Evolutionary conservation across 169 alveolate genomes (phyloP).

Genomic region (Amoebophrya sp.): DNA sequence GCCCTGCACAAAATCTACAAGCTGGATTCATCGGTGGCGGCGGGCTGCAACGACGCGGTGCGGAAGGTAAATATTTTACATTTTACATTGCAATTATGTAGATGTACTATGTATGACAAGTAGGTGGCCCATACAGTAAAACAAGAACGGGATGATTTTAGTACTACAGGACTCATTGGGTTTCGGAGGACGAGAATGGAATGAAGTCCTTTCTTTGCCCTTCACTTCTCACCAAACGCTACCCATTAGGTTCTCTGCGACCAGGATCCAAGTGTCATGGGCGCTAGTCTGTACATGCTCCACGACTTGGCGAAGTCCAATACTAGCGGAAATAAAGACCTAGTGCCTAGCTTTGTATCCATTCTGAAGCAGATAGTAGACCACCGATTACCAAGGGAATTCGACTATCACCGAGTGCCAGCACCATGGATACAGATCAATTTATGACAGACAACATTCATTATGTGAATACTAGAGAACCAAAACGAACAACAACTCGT

Average conservation of each 20-base stretch:
- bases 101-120: too few species aligned
- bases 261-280: constrained; percentile 86
- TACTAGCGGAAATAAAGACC: constrained; percentile 52
- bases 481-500: too few species aligned
- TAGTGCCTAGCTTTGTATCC: constrained; percentile 69
- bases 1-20: constrained; percentile 37
- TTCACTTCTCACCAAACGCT: neutral
- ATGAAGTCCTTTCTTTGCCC: too few species aligned
- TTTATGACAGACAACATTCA: too few species aligned
- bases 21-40: neutral
- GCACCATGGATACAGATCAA: constrained; percentile 92
- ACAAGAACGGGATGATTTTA: neutral
- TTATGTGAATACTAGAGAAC: too few species aligned
- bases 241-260: constrained; percentile 81
- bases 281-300: constrained; percentile 72
- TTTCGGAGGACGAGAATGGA: too few species aligned
- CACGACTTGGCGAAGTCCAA: constrained; percentile 45
- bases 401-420: constrained; percentile 86
- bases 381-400: constrained; percentile 82
- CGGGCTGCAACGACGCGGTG: neutral
- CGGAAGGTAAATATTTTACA: neutral
- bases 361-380: constrained; percentile 83
- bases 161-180: too few species aligned
- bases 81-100: too few species aligned
- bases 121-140: neutral